phyloP scores from a whole-genome alignment of 2,329 filamentous ascomycete genomes.

The Cladosporium austrohemisphaericum region DNA sequence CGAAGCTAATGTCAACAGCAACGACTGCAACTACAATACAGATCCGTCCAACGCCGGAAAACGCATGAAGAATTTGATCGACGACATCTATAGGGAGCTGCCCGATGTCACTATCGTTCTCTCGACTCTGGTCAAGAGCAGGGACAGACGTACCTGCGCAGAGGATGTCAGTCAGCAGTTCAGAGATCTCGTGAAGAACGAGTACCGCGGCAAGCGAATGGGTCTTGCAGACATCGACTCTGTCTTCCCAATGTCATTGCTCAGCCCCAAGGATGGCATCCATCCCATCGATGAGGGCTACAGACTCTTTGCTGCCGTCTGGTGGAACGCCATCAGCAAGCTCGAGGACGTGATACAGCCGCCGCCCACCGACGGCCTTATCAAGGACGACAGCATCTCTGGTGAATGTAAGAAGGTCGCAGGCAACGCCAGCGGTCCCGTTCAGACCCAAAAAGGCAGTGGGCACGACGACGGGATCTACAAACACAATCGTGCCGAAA shows the following conservation, averaged over 20 bases:
- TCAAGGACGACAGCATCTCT: neutral
- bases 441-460: neutral
- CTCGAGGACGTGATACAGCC: neutral
- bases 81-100: neutral
- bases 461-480: neutral
- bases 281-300: neutral
- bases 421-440: neutral
- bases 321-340: slow-evolving; percentile 3
- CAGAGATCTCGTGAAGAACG: neutral
- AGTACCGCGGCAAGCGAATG: neutral
- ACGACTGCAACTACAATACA: neutral
- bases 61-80: neutral
- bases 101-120: neutral
- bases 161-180: neutral
- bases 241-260: neutral
- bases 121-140: neutral
- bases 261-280: neutral
- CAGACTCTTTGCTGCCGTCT: neutral
- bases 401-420: neutral
- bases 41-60: neutral
- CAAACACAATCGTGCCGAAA: neutral
- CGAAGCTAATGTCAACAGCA: neutral
- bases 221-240: neutral
- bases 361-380: neutral
- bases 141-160: neutral